Base-by-base conservation (phyloP, 441 rosid genomes). In the Brassica balearica region DNA sequence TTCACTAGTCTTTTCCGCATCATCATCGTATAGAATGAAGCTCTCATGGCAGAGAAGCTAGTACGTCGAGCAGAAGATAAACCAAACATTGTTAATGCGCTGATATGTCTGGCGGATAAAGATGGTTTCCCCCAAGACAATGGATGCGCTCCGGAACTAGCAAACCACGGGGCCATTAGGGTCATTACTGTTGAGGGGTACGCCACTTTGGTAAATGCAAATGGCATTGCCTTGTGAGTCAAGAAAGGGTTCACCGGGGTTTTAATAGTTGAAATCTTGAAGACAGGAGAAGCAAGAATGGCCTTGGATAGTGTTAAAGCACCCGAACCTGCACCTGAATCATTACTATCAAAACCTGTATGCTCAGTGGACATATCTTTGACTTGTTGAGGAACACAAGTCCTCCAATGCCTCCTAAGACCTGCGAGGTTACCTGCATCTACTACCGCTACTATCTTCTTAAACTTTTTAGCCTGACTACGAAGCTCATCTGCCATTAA, bases 11-110 rank as follows among this genome's bases (percentile, higher is more conserved):
- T 89, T 12, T 43, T 43, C 87, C 97, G 85, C 56, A 48, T 48
- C 98, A 94, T 92, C 70, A 94, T 94, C 83, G 90, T 89, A 72
- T 89, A 94, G 79, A 94, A 92, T 4, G 98, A 91, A 8, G 91
- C 79, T 89, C 97, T 88, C 97, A 89, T 91, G 25, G 95, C 97
- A 72, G 95, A 87, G 60, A 94, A 85, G 80, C 97, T 91, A 23
- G 97, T 94, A 80, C 88, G 89, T 84, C 90, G 93, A 2, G 85
- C 90, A 12, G 95, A 92, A 69, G 90, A 88, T 73, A 92, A 88
- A 15, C 88, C 81, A 38, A 93, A 82, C 51, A 89, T 97, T 70
- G 87, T 85, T 58, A 92, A 89, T 10, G 83, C 83, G 71, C 92
- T 72, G 77, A 92, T 91, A 82, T 90, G 92, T 88, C 90, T 92